Evolutionary conservation across 2,329 filamentous ascomycete species (phyloP).

Genomic region (Hypocreales sp.): DNA sequence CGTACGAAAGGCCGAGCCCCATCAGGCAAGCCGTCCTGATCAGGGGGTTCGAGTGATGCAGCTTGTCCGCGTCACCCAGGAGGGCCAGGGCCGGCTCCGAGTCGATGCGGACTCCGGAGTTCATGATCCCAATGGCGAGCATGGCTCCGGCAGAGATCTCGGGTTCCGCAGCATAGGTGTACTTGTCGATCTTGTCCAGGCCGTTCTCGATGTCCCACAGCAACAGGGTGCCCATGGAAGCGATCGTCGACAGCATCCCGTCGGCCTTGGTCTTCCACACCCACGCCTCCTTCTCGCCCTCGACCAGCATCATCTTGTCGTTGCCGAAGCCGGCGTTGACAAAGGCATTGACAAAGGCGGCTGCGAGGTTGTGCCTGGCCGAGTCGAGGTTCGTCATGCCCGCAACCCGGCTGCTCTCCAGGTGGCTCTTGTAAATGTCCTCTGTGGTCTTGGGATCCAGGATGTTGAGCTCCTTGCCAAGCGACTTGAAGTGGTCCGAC

Average conservation of each 20-base stretch:
- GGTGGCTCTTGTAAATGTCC: conserved; percentile 98
- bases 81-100: conserved; percentile 82
- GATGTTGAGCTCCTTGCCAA: conserved; percentile 93
- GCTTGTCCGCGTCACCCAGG: conserved; percentile 63
- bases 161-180: conserved; percentile 70
- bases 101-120: conserved; percentile 78
- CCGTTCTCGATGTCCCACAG: conserved; percentile 90
- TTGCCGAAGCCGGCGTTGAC: conserved; percentile 91
- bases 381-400: conserved; percentile 93
- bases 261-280: conserved; percentile 99
- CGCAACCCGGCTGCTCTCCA: conserved; percentile 86
- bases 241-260: conserved; percentile 91
- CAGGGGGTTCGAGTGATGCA: conserved; percentile 62
- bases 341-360: conserved; percentile 92
- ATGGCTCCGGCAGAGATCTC: conserved; percentile 80
- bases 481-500: conserved; percentile 80
- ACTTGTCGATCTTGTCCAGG: conserved; percentile 86
- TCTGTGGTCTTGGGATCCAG: conserved; percentile 93
- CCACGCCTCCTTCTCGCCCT: conserved; percentile 82
- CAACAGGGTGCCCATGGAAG: conserved; percentile 79
- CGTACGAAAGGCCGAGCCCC: conserved; percentile 88
- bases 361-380: conserved; percentile 86
- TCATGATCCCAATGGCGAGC: conserved; percentile 90
- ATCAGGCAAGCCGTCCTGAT: conserved; percentile 81
- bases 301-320: conserved; percentile 94